A percentile compares a stretch with the other conserved stretches of the same genome.
Conservation (phyloP, 108 stramenopile genomes). For the Aurantiochytrium sp. region DNA sequence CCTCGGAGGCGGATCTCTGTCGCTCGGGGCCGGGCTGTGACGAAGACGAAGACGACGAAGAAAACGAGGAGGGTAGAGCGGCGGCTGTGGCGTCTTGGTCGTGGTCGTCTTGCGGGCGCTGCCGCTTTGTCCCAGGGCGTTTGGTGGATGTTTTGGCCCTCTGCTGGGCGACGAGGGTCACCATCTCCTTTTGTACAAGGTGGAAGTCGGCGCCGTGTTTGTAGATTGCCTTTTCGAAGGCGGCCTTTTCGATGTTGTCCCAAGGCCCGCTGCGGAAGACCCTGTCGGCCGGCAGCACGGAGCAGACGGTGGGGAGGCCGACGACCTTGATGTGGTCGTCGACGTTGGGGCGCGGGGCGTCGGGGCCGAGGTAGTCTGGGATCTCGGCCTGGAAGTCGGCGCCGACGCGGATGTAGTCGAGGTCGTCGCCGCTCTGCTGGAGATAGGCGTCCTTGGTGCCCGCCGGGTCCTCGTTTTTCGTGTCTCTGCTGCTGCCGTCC, state of each 20-base stretch:
- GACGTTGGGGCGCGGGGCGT: background rate
- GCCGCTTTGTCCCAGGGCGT: background rate
- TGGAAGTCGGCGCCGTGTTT: constrained; percentile 4
- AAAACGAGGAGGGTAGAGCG: too few relatives aligned
- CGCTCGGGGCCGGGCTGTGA: too few relatives aligned
- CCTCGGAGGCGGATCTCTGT: too few relatives aligned
- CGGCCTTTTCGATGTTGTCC: background rate
- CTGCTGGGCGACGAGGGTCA: background rate
- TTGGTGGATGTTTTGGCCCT: background rate
- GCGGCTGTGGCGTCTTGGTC: background rate
- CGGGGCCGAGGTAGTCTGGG: background rate
- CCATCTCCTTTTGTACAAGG: background rate
- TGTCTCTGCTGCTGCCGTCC: background rate
- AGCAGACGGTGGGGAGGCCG: background rate
- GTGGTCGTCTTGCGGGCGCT: background rate
- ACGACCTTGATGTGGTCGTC: constrained; percentile 4
- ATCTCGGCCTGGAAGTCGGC: background rate
- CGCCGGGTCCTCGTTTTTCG: background rate
- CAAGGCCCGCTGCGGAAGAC: background rate
- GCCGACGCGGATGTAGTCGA: constrained; percentile 5
- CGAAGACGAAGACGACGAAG: too few relatives aligned
- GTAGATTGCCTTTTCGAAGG: constrained; percentile 12
- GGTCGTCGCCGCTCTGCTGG: constrained; percentile 3
- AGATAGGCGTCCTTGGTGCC: background rate
- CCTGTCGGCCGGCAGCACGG: background rate